Evolutionary conservation across 2,329 filamentous ascomycete species (phyloP).

Genomic region (Claviceps pusilla): DNA sequence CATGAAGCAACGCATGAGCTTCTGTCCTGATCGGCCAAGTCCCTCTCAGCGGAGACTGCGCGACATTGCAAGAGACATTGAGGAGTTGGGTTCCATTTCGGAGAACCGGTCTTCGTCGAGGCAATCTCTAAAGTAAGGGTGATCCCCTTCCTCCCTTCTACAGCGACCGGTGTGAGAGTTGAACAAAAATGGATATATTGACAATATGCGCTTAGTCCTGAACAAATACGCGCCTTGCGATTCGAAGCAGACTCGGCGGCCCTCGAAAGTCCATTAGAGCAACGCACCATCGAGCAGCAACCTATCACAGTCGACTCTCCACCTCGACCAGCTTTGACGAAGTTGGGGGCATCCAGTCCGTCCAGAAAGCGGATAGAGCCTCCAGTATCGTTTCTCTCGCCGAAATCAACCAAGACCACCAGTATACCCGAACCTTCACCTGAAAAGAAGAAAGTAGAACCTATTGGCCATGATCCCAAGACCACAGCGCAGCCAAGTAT

Average conservation of each 20-base stretch:
- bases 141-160: conserved; percentile 3
- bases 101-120: conserved; percentile 56
- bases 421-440: conserved; percentile 11
- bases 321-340: conserved; percentile 10
- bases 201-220: conserved; percentile 27
- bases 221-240: conserved; percentile 47
- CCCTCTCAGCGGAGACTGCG: conserved; percentile 42
- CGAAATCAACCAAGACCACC: conserved; percentile 10
- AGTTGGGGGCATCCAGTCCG: conserved; percentile 10
- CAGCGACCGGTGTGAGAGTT: not conserved
- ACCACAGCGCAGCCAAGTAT: not conserved
- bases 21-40: conserved; percentile 25
- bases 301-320: conserved; percentile 39
- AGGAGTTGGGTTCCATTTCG: conserved; percentile 40
- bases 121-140: conserved; percentile 49
- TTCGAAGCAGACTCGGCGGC: conserved; percentile 46
- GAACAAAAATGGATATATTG: not conserved
- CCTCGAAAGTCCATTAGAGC: conserved; percentile 48
- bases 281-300: conserved; percentile 42
- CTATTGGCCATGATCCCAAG: not conserved
- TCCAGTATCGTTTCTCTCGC: conserved; percentile 17
- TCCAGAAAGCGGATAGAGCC: conserved; percentile 14
- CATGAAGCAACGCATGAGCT: conserved; percentile 26
- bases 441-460: conserved; percentile 12
- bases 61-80: conserved; percentile 39